Percentiles rank a stretch among this genome's conserved stretches.
Conservation (phyloP, 2,329 filamentous ascomycete species). For the Paecilomyces formosus region DNA sequence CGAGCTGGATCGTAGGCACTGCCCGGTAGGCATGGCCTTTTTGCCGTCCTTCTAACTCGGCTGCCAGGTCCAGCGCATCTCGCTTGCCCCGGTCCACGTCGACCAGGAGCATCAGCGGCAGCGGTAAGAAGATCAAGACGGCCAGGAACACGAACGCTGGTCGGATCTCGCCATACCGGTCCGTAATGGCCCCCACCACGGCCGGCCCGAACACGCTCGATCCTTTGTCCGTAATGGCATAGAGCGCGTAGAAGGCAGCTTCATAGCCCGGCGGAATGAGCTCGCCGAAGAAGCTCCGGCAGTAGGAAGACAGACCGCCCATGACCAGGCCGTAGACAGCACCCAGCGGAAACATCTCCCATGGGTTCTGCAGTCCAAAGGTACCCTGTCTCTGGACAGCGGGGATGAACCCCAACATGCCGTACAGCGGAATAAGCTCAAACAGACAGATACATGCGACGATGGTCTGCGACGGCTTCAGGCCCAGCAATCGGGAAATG, state of each 20-base stretch:
- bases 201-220: conserved; percentile 89
- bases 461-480: conserved; percentile 80
- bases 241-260: conserved; percentile 91
- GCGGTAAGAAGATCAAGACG: conserved; percentile 72
- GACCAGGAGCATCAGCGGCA: conserved; percentile 77
- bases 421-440: conserved; percentile 87
- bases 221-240: conserved; percentile 96
- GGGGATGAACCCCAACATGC: conserved; percentile 78
- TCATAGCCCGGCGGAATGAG: conserved; percentile 91
- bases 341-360: conserved; percentile 94
- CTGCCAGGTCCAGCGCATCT: conserved; percentile 59
- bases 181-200: conserved; percentile 88
- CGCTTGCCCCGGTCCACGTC: conserved; percentile 71
- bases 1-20: conserved; percentile 7
- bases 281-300: conserved; percentile 84
- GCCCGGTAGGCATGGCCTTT: conserved; percentile 15
- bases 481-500: conserved; percentile 60
- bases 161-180: conserved; percentile 70
- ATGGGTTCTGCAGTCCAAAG: conserved; percentile 81
- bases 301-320: conserved; percentile 87
- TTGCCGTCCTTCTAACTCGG: conserved; percentile 34
- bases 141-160: conserved; percentile 91
- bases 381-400: conserved; percentile 67
- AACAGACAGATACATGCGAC: conserved; percentile 86
- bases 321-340: conserved; percentile 89